These are phyloP conservation scores for Phytophthora agathidicida DNA, from an alignment of 352 stramenopile genomes.

Conservation along the genomic window DNA sequence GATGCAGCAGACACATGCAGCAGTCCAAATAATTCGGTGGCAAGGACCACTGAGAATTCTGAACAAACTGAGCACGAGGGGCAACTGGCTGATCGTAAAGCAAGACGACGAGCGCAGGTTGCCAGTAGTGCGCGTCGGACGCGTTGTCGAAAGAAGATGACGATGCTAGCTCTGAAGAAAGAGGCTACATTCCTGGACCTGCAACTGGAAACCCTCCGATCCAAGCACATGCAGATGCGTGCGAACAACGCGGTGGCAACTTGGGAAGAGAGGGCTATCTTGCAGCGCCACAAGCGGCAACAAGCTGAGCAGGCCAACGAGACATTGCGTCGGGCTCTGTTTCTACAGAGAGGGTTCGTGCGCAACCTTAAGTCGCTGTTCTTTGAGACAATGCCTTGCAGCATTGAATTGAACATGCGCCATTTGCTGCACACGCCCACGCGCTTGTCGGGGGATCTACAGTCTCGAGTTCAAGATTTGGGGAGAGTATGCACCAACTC, in stretches of 20 bases:
- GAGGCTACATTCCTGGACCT: constrained; percentile 48
- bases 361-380: constrained; percentile 36
- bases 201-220: constrained; percentile 43
- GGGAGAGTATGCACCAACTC: constrained; percentile 29
- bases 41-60: background rate
- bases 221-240: constrained; percentile 43
- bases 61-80: constrained; percentile 17
- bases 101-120: constrained; percentile 47
- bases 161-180: constrained; percentile 43
- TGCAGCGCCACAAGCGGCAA: constrained; percentile 44
- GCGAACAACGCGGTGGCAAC: constrained; percentile 28
- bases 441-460: constrained; percentile 19
- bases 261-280: constrained; percentile 53
- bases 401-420: constrained; percentile 33
- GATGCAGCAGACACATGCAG: constrained; percentile 7
- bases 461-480: constrained; percentile 24
- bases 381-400: constrained; percentile 20
- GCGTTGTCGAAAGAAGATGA: constrained; percentile 54
- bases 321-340: constrained; percentile 32
- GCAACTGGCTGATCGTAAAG: constrained; percentile 32
- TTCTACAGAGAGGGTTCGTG: constrained; percentile 32
- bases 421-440: constrained; percentile 36
- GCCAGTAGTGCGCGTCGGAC: constrained; percentile 54
- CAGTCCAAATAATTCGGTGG: too few species aligned
- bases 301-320: constrained; percentile 35